Conservation (phyloP, 495 filamentous ascomycete species). For the Annulohypoxylon stygium region DNA sequence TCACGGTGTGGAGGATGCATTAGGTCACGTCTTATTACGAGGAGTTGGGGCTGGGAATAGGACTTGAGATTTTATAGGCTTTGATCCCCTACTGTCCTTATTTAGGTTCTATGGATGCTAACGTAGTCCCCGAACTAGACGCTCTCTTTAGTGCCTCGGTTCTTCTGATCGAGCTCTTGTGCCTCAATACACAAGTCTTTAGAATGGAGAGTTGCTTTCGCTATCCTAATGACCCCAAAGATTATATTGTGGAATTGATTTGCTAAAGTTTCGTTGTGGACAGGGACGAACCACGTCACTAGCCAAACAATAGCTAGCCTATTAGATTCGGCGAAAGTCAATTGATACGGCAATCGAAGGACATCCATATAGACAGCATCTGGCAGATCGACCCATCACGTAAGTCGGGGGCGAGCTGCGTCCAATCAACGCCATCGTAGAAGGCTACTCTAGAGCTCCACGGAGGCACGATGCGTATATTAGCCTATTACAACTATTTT, state of each 20-base stretch:
- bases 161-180: conserved; percentile 38
- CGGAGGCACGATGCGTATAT: background rate
- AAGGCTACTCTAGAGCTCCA: background rate
- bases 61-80: conserved; percentile 48
- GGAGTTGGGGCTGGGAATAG: conserved; percentile 28
- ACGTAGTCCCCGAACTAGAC: conserved; percentile 49
- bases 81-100: conserved; percentile 52
- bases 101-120: conserved; percentile 51
- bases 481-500: background rate
- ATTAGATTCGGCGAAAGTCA: no score
- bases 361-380: background rate
- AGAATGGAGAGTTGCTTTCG: conserved; percentile 47
- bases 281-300: conserved; percentile 36
- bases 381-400: background rate
- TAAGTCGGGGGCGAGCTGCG: background rate
- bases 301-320: background rate
- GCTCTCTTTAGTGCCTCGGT: conserved; percentile 45
- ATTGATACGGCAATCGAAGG: background rate
- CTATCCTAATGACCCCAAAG: conserved; percentile 26
- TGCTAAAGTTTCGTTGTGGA: conserved; percentile 49
- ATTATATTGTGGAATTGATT: conserved; percentile 29
- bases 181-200: conserved; percentile 39
- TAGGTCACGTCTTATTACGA: conserved; percentile 9
- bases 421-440: background rate
- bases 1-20: conserved; percentile 17